Conservation (phyloP, 805 yeast species). For the Candida stauntonica region DNA sequence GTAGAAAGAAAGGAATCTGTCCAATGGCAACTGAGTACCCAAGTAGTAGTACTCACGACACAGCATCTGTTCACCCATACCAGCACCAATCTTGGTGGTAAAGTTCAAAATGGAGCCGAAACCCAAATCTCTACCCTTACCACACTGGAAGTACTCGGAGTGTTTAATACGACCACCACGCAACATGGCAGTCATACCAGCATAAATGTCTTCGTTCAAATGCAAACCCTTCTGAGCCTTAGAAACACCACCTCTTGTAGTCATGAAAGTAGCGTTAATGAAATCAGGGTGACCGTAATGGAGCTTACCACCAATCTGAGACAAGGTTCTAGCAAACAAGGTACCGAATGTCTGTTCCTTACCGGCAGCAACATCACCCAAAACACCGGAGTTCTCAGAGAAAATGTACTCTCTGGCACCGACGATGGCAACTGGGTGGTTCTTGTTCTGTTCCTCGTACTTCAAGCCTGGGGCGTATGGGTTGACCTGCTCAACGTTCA, state of each 20-base stretch:
- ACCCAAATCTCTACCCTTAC: slow-evolving; percentile 87
- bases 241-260: slow-evolving; percentile 84
- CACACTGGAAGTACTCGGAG: slow-evolving; percentile 85
- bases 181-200: slow-evolving; percentile 78
- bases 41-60: slow-evolving; percentile 79
- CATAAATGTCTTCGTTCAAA: slow-evolving; percentile 83
- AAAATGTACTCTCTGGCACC: slow-evolving; percentile 87
- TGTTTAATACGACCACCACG: slow-evolving; percentile 89
- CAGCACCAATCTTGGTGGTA: slow-evolving; percentile 87
- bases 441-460: slow-evolving; percentile 44
- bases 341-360: slow-evolving; percentile 90
- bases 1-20: slow-evolving; percentile 76
- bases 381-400: slow-evolving; percentile 80
- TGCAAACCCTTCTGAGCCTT: slow-evolving; percentile 85
- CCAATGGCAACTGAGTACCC: slow-evolving; percentile 77
- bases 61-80: slow-evolving; percentile 89
- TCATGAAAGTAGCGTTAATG: slow-evolving; percentile 69
- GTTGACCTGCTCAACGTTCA: slow-evolving; percentile 68
- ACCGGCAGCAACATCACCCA: slow-evolving; percentile 90
- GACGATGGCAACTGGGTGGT: slow-evolving; percentile 75
- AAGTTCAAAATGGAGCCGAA: slow-evolving; percentile 82
- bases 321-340: slow-evolving; percentile 73
- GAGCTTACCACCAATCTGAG: slow-evolving; percentile 80
- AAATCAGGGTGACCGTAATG: slow-evolving; percentile 92
- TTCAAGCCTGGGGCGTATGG: slow-evolving; percentile 73